phyloP scores from a whole-genome alignment of 371 early-diverging fungal genomes.

The Rhizomucor miehei region DNA sequence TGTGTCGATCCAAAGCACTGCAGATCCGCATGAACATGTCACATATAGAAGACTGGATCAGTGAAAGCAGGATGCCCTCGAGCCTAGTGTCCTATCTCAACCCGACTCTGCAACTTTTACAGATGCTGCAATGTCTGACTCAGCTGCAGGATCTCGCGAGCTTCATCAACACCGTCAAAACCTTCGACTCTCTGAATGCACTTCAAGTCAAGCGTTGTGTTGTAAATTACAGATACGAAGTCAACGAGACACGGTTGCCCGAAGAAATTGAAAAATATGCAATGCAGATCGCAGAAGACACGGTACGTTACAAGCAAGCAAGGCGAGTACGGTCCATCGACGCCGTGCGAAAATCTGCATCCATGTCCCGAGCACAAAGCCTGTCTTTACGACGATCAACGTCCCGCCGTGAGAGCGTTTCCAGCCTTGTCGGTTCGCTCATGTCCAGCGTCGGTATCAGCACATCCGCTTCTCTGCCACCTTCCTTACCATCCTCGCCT shows the following conservation, averaged over 20 bases:
- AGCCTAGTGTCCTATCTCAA: conserved; percentile 41
- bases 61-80: conserved; percentile 50
- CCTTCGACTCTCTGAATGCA: conserved; percentile 60
- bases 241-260: conserved; percentile 67
- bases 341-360: not conserved
- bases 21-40: conserved; percentile 81
- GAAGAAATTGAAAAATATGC: conserved; percentile 72
- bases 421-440: conserved; percentile 23
- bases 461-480: conserved; percentile 16
- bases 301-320: conserved; percentile 47
- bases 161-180: conserved; percentile 70
- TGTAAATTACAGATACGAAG: conserved; percentile 79
- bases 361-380: conserved; percentile 15
- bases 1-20: conserved; percentile 76
- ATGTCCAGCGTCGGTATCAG: conserved; percentile 23
- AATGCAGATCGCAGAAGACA: conserved; percentile 58
- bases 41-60: conserved; percentile 80
- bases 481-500: conserved; percentile 10
- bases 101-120: conserved; percentile 74
- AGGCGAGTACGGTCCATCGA: conserved; percentile 13
- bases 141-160: conserved; percentile 60
- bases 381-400: conserved; percentile 16
- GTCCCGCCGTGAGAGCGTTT: conserved; percentile 30
- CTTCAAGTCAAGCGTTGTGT: conserved; percentile 71
- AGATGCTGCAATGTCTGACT: conserved; percentile 76